phyloP scores from a whole-genome alignment of 306 rosid genomes.

The Trifolium repens region DNA sequence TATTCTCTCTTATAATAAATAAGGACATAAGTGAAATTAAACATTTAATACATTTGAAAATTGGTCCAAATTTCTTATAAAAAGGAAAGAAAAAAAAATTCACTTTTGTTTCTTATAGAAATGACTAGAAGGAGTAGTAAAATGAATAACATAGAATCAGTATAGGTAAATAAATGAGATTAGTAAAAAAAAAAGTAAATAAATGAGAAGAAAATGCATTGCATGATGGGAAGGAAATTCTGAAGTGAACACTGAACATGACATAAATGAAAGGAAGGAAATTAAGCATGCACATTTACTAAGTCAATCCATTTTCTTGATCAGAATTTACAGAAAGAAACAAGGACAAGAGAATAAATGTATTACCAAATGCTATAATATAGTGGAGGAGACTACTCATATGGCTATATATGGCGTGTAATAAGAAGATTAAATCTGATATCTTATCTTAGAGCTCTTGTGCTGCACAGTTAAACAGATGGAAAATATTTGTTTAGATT shows the following conservation, averaged over 20 bases:
- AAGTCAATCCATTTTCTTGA: slow-evolving; percentile 47
- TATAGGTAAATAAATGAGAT: too few relatives aligned
- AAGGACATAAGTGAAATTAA: too few relatives aligned
- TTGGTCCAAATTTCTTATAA: too few relatives aligned
- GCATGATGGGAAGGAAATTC: not conserved
- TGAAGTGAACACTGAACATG: too few relatives aligned
- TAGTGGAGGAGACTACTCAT: slow-evolving; percentile 41
- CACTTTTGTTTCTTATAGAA: too few relatives aligned
- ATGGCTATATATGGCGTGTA: slow-evolving; percentile 46
- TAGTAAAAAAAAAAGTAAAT: too few relatives aligned
- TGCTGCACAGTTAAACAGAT: slow-evolving; percentile 62
- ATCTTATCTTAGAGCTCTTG: slow-evolving; percentile 29
- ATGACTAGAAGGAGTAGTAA: too few relatives aligned
- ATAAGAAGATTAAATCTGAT: slow-evolving; percentile 44
- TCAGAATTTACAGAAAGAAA: slow-evolving; percentile 62
- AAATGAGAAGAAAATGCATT: not conserved
- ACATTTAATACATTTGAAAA: too few relatives aligned
- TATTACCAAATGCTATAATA: slow-evolving; percentile 49
- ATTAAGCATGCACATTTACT: slow-evolving; percentile 48
- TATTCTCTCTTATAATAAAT: too few relatives aligned
- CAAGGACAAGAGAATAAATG: slow-evolving; percentile 52
- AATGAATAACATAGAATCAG: too few relatives aligned
- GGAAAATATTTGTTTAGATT: slow-evolving; percentile 96
- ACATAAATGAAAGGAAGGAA: slow-evolving; percentile 19
- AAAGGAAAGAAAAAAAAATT: too few relatives aligned